These are phyloP conservation scores for Porcisia hertigi DNA, from an alignment of 208 protist species.

Conservation along the genomic window DNA sequence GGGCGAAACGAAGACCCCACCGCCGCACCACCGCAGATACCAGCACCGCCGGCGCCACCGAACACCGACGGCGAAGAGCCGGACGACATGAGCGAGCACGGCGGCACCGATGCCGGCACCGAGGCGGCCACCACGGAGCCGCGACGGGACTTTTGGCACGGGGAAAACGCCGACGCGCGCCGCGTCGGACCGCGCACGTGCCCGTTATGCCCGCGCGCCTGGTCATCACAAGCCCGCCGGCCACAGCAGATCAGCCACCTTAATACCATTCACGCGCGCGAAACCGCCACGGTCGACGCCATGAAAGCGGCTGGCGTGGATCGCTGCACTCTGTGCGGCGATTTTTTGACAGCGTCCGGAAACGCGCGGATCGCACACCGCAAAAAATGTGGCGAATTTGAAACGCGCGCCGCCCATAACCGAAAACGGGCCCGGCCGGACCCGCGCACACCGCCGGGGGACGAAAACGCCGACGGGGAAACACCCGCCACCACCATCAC, in stretches of 20 bases:
- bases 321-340: not conserved
- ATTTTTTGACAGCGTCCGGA: not conserved
- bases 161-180: no score
- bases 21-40: no score
- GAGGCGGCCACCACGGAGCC: no score
- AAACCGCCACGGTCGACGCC: not conserved
- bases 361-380: not conserved
- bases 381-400: no score
- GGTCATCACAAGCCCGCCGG: not conserved
- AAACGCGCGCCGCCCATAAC: no score
- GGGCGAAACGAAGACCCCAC: no score
- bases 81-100: no score
- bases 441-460: not conserved
- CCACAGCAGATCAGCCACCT: not conserved
- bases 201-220: not conserved
- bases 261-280: not conserved
- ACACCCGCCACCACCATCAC: not conserved
- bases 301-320: not conserved
- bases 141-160: no score
- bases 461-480: not conserved
- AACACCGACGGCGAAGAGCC: no score
- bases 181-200: no score
- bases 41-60: no score
- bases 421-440: not conserved
- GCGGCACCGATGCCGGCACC: no score